Evolutionary conservation across 306 rosid species (phyloP), one percentile per base, ranked within the genome.

Genomic region (Castanea mollissima): DNA sequence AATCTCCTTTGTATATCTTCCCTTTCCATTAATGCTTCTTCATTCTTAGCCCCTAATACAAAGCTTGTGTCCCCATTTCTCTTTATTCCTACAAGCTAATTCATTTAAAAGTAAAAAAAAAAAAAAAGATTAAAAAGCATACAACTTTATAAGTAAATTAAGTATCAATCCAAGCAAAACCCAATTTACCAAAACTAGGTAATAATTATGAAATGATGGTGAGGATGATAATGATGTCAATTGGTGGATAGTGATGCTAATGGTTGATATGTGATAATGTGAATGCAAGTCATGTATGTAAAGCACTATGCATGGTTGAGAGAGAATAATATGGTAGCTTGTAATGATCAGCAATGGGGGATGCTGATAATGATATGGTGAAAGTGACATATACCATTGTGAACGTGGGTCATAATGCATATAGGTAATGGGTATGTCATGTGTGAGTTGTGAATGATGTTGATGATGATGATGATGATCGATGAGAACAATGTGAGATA

Each of bases 1-100:
- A 74, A 35, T 63, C 83, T 82, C 55, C 80, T 87, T 82, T 88
- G 70, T 73, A 80, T 68, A 71, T 77, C 86, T 62, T 76, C 85
- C 73, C 79, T 86, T 69, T 81, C 87, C 79, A 81, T 77, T 67
- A 67, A n/a, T 76, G 74, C 69, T 73, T 79, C 89, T 57, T 84
- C 89, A 68, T 86, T 89, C 72, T 85, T 86, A 56, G 75, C 83
- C 81, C 85, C 94, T 79, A 91, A 77, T 58, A 63, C 85, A 83
- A 92, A 92, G 80, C 86, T 92, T 76, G 91, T 89, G 84, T 91
- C 87, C 82, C 97, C 93, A 75, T 92, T 92, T 78, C 90, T 90
- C 89, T 90, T 91, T 80, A 94, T 83, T 75, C 92, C 91, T 75
- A 82, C 95, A 70, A 92, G 92, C 99, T 94, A 82, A 60, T 55